phyloP scores from a whole-genome alignment of 192 early-diverging fungal genomes.

The Backusella luteola region DNA sequence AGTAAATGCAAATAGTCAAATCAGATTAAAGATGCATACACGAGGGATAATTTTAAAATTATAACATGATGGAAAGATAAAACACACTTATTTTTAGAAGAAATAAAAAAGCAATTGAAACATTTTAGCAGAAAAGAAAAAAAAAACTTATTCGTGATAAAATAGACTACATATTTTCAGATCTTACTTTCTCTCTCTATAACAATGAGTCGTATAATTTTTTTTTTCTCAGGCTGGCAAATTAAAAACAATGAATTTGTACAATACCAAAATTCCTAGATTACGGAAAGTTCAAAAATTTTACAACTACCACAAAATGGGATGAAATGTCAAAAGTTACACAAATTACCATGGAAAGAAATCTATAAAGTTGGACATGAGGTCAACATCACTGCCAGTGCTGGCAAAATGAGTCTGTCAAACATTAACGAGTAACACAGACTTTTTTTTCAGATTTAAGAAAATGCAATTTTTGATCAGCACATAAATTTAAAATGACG shows the following conservation, averaged over 20 bases:
- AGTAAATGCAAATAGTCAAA: not conserved
- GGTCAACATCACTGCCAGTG: not conserved
- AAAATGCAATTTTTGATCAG: not conserved
- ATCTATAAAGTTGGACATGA: not conserved
- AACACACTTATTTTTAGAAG: not conserved
- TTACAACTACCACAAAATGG: not conserved
- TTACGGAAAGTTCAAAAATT: not conserved
- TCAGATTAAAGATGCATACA: conserved; percentile 1
- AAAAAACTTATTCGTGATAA: not conserved
- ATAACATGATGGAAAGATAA: not conserved
- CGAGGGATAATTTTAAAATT: not conserved
- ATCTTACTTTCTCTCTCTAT: not conserved
- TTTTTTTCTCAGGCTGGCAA: not conserved
- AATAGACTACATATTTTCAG: not conserved
- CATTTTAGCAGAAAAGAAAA: not conserved
- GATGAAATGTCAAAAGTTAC: not conserved
- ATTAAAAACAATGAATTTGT: conserved; percentile 1
- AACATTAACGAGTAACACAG: not conserved
- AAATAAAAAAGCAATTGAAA: not conserved
- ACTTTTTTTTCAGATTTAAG: not conserved
- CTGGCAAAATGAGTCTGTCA: conserved; percentile 4
- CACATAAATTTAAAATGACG: not conserved
- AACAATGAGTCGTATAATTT: not conserved
- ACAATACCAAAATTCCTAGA: not conserved
- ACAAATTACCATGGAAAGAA: not conserved